Evolutionary conservation across 129 eudicot genomes (phyloP), one percentile per base, ranked within the genome.

Genomic region (Ambrosia trifida): DNA sequence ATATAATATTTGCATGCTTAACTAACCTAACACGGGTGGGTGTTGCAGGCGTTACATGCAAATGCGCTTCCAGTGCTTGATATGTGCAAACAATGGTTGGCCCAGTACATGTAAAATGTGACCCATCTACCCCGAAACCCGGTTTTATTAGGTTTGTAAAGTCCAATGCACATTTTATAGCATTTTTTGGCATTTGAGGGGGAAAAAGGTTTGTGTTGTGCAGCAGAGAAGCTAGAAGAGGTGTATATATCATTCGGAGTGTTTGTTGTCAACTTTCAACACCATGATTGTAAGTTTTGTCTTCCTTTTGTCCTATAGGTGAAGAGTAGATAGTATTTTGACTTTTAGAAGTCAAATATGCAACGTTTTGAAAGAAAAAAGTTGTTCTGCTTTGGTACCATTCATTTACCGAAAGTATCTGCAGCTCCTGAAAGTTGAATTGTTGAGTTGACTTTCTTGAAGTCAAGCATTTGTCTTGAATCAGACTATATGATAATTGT

Each of bases 11-110:
- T 65, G 17, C 19, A 0, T 16, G 58, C 49, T 32, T 8, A 53
- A 38, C 28, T 54, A 54, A 70, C 30, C 12, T 20, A 61, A 53
- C 20, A 38, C 32, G 13, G 10, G 57, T 61, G 33, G 46, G 64
- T 78, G 28, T 41, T 79, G 87, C 85, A 91, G 98, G 98, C 98
- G 16, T 78, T 93, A 72, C 98, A 93, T 82, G 96, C 98, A 11
- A 93, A 93, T 64, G 96, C 96, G 11, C 95, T 89, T 52, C 96
- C 98, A 4, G 98, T 93, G 79, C 96, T 93, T 69, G 98, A 93
- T 79, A 84, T 87, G 98, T 93, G 98, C 95, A 93, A 89, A 70
- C 98, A 93, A 74, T 93, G 98, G 98, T 75, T 93, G 83, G 95
- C 96, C 53, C 96, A 93, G 76, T 89, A 93, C 80, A 93, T 93